phyloP scores from a whole-genome alignment of 2,329 filamentous ascomycete species.

The Botrytis fabae region DNA sequence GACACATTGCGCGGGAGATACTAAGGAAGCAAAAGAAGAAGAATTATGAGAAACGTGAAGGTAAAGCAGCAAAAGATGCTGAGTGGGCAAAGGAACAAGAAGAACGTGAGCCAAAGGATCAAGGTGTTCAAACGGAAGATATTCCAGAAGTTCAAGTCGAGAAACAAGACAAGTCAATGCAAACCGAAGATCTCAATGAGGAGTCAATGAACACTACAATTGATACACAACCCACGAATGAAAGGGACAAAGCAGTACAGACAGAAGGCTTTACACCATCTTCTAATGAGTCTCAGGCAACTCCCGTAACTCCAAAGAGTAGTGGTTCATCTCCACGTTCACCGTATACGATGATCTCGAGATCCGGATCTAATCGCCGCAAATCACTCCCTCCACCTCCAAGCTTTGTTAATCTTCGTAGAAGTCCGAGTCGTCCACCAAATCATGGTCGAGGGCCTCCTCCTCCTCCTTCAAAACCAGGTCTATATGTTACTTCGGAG shows the following conservation, averaged over 20 bases:
- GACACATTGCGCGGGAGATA: slow-evolving; percentile 45
- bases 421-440: neutral
- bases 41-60: slow-evolving; percentile 44
- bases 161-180: slow-evolving; percentile 33
- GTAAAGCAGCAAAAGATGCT: slow-evolving; percentile 45
- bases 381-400: slow-evolving; percentile 28
- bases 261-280: slow-evolving; percentile 29
- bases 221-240: slow-evolving; percentile 21
- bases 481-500: slow-evolving; percentile 43
- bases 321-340: slow-evolving; percentile 23
- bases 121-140: slow-evolving; percentile 35
- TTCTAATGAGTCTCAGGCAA: slow-evolving; percentile 29
- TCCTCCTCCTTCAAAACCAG: slow-evolving; percentile 37
- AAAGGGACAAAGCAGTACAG: slow-evolving; percentile 34
- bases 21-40: slow-evolving; percentile 45
- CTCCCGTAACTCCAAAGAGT: slow-evolving; percentile 33
- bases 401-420: slow-evolving; percentile 17
- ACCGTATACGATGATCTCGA: neutral
- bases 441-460: neutral
- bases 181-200: slow-evolving; percentile 32
- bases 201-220: neutral
- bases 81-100: slow-evolving; percentile 44
- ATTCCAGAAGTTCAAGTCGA: slow-evolving; percentile 22
- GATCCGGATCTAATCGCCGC: neutral
- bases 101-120: slow-evolving; percentile 41